Evolutionary conservation across 1,139 yeast genomes (phyloP), one percentile per base, ranked within the genome.

Genomic region (Nakaseomyces sp.): DNA sequence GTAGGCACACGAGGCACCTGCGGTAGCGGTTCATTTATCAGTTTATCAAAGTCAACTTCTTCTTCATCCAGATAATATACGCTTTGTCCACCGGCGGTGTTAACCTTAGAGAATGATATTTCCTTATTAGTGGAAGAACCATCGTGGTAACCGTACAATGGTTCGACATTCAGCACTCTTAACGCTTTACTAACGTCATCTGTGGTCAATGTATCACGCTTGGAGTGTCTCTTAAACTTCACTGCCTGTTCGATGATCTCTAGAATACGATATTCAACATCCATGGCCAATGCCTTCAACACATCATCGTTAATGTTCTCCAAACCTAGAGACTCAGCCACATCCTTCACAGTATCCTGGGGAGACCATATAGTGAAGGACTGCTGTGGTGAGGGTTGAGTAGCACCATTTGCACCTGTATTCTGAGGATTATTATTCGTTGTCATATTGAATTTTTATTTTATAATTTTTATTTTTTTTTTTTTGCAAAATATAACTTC

Each of bases 351-450:
- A 0, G 98, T 93, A 61, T 93, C 98, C 50, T 86, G 81, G 7
- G 98, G 97, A 4, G 97, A 89, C 98, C 98, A 91, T 49, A 91
- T 73, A 1, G 97, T 86, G 63, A 88, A 95, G 2, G 96, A 88
- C 38, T 55, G 63, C 32, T 56, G 60, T 42, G 47, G 60, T 40
- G 49, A 7, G 19, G 33, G 22, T 19, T 7, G 22, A 17, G 36
- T n/a, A 24, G 5, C 12, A 4, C 36, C 36, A 18, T 17, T 17
- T 1, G 36, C 20, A 17, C 24, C 15, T 2, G 22, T 18, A 32
- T 32, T 32, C 16, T 32, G 36, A 18, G 24, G 13, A 32, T 12
- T 32, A 36, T 50, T 50, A 19, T 32, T 32, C 10, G 25, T 17
- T 12, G 31, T 37, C 25, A 13, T 25, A 17, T 13, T 29, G 5